Evolutionary conservation across 495 filamentous ascomycete genomes (phyloP).

Genomic region (Trichocladium uniseriatum): DNA sequence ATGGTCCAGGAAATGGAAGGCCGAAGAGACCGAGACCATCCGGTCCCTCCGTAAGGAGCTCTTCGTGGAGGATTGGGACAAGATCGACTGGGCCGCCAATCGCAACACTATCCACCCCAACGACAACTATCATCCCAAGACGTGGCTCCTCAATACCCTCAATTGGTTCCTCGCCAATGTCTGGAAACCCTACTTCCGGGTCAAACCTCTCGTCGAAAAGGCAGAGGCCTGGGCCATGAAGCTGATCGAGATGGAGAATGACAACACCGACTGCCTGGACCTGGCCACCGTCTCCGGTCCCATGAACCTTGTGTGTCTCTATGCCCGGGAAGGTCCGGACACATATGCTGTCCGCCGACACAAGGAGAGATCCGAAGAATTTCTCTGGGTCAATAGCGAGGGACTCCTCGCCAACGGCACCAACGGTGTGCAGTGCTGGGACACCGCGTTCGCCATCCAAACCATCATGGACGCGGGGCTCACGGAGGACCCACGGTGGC

Average conservation of each 20-base stretch:
- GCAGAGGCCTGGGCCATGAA: slow-evolving; percentile 64
- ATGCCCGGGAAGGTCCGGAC: slow-evolving; percentile 71
- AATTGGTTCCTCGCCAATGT: slow-evolving; percentile 71
- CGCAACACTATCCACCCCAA: slow-evolving; percentile 69
- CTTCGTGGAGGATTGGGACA: slow-evolving; percentile 68
- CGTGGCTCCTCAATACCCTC: slow-evolving; percentile 63
- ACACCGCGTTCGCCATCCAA: slow-evolving; percentile 84
- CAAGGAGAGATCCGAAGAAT: slow-evolving; percentile 71
- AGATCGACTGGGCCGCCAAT: slow-evolving; percentile 65
- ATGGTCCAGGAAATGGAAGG: slow-evolving; percentile 68
- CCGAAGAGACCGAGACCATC: slow-evolving; percentile 61
- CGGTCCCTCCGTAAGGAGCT: slow-evolving; percentile 70
- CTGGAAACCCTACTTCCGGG: slow-evolving; percentile 65
- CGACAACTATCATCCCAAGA: slow-evolving; percentile 93
- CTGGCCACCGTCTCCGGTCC: slow-evolving; percentile 83
- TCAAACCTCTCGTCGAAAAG: slow-evolving; percentile 44
- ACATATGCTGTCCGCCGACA: slow-evolving; percentile 68
- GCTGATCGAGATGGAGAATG: slow-evolving; percentile 77
- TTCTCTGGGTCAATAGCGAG: slow-evolving; percentile 84
- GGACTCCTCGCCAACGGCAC: slow-evolving; percentile 94
- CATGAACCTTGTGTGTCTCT: slow-evolving; percentile 79
- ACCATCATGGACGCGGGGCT: slow-evolving; percentile 69
- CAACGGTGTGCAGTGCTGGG: slow-evolving; percentile 94
- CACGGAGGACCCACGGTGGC: slow-evolving; percentile 66
- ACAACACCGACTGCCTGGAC: slow-evolving; percentile 79